A percentile compares a stretch with the other conserved stretches of the same genome.
These are phyloP conservation scores for Aspergillus mulundensis DNA, from an alignment of 495 filamentous ascomycete species.

Conservation along the genomic window DNA sequence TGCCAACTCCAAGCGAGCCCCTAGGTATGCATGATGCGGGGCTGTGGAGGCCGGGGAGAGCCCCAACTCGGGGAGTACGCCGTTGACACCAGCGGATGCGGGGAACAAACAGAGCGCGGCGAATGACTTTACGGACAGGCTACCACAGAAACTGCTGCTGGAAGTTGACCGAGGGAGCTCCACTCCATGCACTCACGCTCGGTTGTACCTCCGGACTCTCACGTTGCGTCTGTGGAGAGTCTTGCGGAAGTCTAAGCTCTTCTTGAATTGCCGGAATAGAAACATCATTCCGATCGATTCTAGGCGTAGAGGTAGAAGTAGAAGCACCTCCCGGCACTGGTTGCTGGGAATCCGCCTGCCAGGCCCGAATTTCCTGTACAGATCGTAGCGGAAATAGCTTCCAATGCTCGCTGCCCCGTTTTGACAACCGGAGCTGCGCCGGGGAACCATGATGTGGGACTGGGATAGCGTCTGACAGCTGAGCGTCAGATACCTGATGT, in stretches of 20 bases:
- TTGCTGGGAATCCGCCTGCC: constrained; percentile 29
- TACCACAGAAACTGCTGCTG: constrained; percentile 40
- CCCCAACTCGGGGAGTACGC: constrained; percentile 2
- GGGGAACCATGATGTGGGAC: constrained; percentile 9
- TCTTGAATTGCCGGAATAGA: neutral
- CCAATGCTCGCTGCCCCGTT: constrained; percentile 36
- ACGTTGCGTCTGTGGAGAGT: neutral
- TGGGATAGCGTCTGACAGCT: constrained; percentile 18
- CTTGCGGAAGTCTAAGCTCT: neutral
- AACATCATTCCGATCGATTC: neutral
- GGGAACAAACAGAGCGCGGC: neutral
- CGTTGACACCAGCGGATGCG: neutral
- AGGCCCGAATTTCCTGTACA: constrained; percentile 29
- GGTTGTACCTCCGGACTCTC: neutral
- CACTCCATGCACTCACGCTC: constrained; percentile 28
- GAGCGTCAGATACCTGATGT: constrained; percentile 27
- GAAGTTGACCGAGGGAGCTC: constrained; percentile 33
- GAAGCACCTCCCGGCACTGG: neutral
- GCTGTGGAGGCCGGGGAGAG: constrained; percentile 9
- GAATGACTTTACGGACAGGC: neutral
- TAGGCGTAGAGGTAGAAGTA: neutral
- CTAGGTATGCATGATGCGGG: constrained; percentile 5
- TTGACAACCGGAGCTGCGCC: constrained; percentile 22
- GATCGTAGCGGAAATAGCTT: constrained; percentile 32
- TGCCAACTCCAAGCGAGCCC: neutral